Percentiles rank a stretch among this genome's conserved stretches.
Conservation (phyloP, 2,329 filamentous ascomycete species). For the Ophiostoma himal-ulmi region DNA sequence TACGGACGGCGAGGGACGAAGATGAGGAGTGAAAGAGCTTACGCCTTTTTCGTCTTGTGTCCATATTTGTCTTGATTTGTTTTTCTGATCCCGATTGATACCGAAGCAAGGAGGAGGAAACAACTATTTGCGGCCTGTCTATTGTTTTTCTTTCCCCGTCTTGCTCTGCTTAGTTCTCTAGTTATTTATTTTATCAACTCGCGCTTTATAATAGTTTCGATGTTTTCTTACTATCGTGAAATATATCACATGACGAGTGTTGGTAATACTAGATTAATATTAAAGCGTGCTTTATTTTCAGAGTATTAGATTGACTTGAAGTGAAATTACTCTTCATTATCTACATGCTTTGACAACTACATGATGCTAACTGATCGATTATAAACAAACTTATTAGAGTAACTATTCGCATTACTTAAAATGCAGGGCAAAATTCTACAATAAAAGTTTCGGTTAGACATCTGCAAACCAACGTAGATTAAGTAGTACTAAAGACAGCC, state of each 20-base stretch:
- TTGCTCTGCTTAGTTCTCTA: conserved; percentile 12
- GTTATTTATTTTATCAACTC: conserved; percentile 11
- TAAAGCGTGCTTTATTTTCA: not conserved
- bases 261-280: not conserved
- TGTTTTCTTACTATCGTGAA: not conserved
- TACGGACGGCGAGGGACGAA: conserved; percentile 2
- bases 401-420: too few relatives aligned
- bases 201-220: not conserved
- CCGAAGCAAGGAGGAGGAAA: conserved; percentile 21
- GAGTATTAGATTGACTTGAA: not conserved
- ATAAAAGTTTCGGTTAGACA: too few relatives aligned
- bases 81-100: conserved; percentile 18
- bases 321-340: too few relatives aligned
- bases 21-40: conserved; percentile 16
- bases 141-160: conserved; percentile 14
- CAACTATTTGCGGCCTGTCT: conserved; percentile 20
- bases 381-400: too few relatives aligned
- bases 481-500: not conserved
- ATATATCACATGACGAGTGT: not conserved
- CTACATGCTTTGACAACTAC: too few relatives aligned
- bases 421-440: too few relatives aligned
- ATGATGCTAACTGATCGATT: too few relatives aligned
- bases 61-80: conserved; percentile 14
- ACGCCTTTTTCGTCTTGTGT: conserved; percentile 5
- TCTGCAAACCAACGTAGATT: not conserved